phyloP scores from a whole-genome alignment of 192 early-diverging fungal genomes.

The Haplosporangium gracile region DNA sequence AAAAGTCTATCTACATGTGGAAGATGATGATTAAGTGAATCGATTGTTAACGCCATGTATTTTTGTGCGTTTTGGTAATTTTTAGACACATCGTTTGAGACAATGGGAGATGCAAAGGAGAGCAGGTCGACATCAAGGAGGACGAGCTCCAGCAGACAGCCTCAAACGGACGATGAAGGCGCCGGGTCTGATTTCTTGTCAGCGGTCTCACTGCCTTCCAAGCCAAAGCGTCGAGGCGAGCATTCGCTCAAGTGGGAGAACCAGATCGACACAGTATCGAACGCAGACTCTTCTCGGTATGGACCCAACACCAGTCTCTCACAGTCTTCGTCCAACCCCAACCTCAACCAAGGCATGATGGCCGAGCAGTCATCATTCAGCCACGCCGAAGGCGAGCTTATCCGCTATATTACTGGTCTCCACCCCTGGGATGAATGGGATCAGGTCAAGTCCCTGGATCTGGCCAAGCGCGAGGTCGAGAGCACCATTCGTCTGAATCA shows the following conservation, averaged over 20 bases:
- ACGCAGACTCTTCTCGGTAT: slow-evolving; percentile 17
- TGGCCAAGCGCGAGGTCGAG: slow-evolving; percentile 36
- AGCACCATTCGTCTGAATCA: slow-evolving; percentile 37
- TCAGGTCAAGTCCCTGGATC: slow-evolving; percentile 43
- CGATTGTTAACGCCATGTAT: no score
- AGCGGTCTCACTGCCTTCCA: slow-evolving; percentile 26
- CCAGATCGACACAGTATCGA: slow-evolving; percentile 32
- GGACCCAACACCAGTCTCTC: slow-evolving; percentile 11
- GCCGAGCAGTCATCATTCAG: slow-evolving; percentile 48
- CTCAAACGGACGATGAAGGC: slow-evolving; percentile 24
- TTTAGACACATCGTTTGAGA: slow-evolving; percentile 35
- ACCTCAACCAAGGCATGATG: slow-evolving; percentile 16
- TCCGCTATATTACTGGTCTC: slow-evolving; percentile 31
- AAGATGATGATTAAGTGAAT: no score
- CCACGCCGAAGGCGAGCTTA: slow-evolving; percentile 28
- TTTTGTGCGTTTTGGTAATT: no score
- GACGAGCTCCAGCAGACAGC: background rate
- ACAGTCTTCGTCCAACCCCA: slow-evolving; percentile 21
- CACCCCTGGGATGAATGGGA: slow-evolving; percentile 53
- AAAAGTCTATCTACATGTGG: background rate
- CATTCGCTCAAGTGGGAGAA: slow-evolving; percentile 53
- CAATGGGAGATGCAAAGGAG: slow-evolving; percentile 18
- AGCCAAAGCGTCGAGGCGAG: slow-evolving; percentile 32
- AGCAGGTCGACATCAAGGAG: slow-evolving; percentile 6
- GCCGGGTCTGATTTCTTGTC: slow-evolving; percentile 12